Conservation (phyloP, 164 flowering plant species). For the Magnolia sinica region DNA sequence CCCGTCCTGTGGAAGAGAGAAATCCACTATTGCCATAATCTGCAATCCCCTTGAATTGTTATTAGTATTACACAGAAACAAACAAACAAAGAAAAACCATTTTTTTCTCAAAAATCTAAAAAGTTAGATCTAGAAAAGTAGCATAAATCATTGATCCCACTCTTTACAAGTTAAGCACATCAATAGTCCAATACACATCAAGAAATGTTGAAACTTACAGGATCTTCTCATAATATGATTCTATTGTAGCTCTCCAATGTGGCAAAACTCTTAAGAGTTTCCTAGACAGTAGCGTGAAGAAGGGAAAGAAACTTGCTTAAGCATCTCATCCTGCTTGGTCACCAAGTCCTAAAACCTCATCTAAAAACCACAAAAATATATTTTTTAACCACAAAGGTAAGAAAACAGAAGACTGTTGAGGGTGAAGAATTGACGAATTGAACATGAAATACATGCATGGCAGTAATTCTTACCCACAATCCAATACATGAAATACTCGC, state of each 20-base stretch:
- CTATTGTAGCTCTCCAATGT: conserved; percentile 71
- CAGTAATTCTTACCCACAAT: too few relatives aligned
- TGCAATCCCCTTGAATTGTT: neutral
- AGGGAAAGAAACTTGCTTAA: too few relatives aligned
- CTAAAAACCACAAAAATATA: too few relatives aligned
- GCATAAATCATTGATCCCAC: neutral
- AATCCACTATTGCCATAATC: neutral
- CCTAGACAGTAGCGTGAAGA: conserved; percentile 21
- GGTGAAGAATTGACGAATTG: too few relatives aligned
- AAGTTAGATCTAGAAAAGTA: neutral
- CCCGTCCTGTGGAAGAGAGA: conserved; percentile 37
- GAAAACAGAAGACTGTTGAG: too few relatives aligned
- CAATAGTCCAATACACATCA: neutral
- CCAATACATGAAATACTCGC: too few relatives aligned
- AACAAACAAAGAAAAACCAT: neutral
- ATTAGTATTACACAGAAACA: neutral
- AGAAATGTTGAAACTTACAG: conserved; percentile 42
- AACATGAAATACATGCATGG: too few relatives aligned
- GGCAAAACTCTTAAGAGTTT: conserved; percentile 48
- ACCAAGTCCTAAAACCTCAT: too few relatives aligned
- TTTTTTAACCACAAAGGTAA: too few relatives aligned
- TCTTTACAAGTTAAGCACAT: neutral
- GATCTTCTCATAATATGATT: conserved; percentile 44
- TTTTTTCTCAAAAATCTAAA: neutral
- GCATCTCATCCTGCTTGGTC: too few relatives aligned